These are phyloP conservation scores for Kwoniella botswanensis DNA, from an alignment of 768 basidiomycete species.

Conservation along the genomic window DNA sequence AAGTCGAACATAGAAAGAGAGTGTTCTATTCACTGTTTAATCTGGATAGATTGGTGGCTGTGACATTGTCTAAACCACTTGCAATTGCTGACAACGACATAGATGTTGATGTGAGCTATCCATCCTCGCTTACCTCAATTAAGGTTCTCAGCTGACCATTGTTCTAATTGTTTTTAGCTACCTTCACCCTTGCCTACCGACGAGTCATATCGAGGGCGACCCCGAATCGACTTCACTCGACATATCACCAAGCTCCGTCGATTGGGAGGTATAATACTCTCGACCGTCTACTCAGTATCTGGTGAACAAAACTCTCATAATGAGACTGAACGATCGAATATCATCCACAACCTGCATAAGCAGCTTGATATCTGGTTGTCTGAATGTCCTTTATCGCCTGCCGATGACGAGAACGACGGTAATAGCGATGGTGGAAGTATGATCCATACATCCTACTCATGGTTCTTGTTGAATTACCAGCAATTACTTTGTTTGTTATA, in stretches of 20 bases:
- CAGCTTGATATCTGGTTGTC: conserved; percentile 36
- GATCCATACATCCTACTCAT: conserved; percentile 32
- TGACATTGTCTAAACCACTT: conserved; percentile 35
- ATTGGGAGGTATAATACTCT: conserved; percentile 30
- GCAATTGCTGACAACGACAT: conserved; percentile 39
- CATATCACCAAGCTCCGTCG: conserved; percentile 38
- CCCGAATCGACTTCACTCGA: conserved; percentile 27
- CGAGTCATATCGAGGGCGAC: conserved; percentile 23
- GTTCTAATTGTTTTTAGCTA: conserved; percentile 7
- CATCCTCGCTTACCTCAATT: neutral
- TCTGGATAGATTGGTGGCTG: conserved; percentile 40
- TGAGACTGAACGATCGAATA: conserved; percentile 19
- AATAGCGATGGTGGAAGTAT: conserved; percentile 13
- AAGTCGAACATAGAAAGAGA: conserved; percentile 28
- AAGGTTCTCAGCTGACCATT: neutral
- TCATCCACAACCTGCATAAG: conserved; percentile 25
- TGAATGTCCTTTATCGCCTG: conserved; percentile 22
- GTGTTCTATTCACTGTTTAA: conserved; percentile 44
- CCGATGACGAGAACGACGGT: conserved; percentile 12
- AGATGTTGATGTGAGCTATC: conserved; percentile 36
- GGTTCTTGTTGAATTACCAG: conserved; percentile 40
- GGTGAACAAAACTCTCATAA: conserved; percentile 25
- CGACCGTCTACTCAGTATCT: conserved; percentile 31
- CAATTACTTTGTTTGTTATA: conserved; percentile 32
- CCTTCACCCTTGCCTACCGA: conserved; percentile 27